Evolutionary conservation across 192 early-diverging fungal genomes (phyloP), one percentile per base, ranked within the genome.

Genomic region (Podochytrium sp.): DNA sequence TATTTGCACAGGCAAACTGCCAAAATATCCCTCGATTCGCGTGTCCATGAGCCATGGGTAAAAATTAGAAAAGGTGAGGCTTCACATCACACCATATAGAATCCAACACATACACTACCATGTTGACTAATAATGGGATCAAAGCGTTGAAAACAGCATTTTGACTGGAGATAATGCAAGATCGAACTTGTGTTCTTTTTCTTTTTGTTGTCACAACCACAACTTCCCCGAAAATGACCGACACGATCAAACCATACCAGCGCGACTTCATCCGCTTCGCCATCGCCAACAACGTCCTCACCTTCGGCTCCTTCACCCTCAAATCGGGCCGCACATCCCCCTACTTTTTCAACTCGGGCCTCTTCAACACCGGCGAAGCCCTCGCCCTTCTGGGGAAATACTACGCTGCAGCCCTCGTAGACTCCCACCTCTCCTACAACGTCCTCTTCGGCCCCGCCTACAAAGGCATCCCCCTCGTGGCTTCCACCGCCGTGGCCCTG

Each of bases 291-390:
- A 80, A 87, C 52, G 96, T 97, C 39, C 84, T 99, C 27, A 89
- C 89, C 43, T 98, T 99, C 85, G 97, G 97, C 65, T 63, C 63
- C 3, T 99, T 96, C 81, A 92, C 86, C 37, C 88, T 98, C 58
- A 99, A 99, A 83, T 94, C 93, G 60, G 97, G 97, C 40, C 91
- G 97, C 58, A 83, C 86, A n/a, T 95, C 93, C 47, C 97, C 97
- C 12, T 99, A 97, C 89, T 99, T 99, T 78, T 96, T 98, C 83
- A 98, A 99, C 78, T 92, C 95, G 25, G 98, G 98, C 76, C 85
- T 93, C 75, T 99, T 99, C 83, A 92, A 95, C 86, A 93, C 91
- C 42, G 97, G 97, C 23, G 84, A 86, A 39, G 85, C 94, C 7
- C 81, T 99, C 49, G 79, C 90, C 40, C 84, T 91, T 69, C 87